These are phyloP conservation scores for Gossypium anomalum DNA, from an alignment of 345 rosid species.

Conservation along the genomic window DNA sequence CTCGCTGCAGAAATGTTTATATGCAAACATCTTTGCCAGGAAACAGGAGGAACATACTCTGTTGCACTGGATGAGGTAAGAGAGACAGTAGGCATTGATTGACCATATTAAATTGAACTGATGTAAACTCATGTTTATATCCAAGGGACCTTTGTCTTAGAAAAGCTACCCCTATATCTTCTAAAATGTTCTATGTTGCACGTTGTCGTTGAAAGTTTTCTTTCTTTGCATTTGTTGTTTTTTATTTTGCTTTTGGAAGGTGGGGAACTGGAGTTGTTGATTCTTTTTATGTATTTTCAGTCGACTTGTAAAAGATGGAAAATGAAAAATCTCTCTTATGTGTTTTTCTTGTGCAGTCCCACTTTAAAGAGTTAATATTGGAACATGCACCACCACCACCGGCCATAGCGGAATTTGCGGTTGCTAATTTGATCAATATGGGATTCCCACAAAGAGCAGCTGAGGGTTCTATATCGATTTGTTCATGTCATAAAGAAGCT, in stretches of 20 bases:
- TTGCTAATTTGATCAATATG: conserved; percentile 81
- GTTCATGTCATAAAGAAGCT: conserved; percentile 89
- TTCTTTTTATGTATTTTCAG: not conserved
- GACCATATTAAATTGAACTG: not conserved
- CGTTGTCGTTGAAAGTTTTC: conserved; percentile 58
- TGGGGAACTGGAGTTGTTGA: not conserved
- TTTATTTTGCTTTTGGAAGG: not conserved
- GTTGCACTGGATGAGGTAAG: conserved; percentile 88
- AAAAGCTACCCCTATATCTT: conserved; percentile 71
- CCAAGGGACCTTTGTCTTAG: conserved; percentile 20
- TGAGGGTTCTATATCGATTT: conserved; percentile 72
- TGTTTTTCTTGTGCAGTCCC: conserved; percentile 40
- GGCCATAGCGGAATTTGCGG: conserved; percentile 85
- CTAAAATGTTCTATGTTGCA: conserved; percentile 37
- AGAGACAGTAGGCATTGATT: not conserved
- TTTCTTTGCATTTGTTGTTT: not conserved
- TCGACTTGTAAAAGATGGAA: not conserved
- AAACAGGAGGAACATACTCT: conserved; percentile 77
- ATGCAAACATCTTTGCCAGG: conserved; percentile 88
- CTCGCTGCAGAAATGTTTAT: conserved; percentile 87
- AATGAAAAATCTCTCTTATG: not conserved
- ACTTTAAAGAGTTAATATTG: conserved; percentile 67
- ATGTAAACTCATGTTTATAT: conserved; percentile 14
- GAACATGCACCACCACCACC: conserved; percentile 99
- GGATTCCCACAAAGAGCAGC: conserved; percentile 91